Evolutionary conservation across 495 filamentous ascomycete genomes (phyloP), one percentile per base, ranked within the genome.

Genomic region (Astrothelium macrocarpum): DNA sequence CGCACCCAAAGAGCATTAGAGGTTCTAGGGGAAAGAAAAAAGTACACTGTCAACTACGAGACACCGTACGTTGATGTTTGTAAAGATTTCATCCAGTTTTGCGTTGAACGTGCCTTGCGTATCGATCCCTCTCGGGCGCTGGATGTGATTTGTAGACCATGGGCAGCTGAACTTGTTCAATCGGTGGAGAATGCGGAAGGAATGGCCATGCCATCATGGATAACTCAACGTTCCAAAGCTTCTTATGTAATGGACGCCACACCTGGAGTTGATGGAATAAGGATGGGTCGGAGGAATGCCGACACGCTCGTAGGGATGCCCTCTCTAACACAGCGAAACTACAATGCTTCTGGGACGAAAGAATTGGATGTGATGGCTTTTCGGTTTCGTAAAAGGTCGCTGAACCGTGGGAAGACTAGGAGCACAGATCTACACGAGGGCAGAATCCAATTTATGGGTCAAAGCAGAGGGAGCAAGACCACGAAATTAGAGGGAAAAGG

Each of bases 61-160:
- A 16, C 36, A 16, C 36, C 36, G 36, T 42, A 42, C 26, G 58
- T 59, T 18, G 58, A 61, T 31, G 36, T 65, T 18, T 67, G 32
- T 34, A 43, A 62, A 20, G 66, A 66, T 16, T 67, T 59, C 63
- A 25, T 20, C 20, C 53, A 66, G 23, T 65, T 67, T 56, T 59
- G 65, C 14, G 18, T 42, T 10, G 36, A 42, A 42, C 36, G 36
- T 10, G 36, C 36, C 18, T 42, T 42, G 36, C 36, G 18, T 28
- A 67, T 67, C 32, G 12, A 9, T 10, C 64, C 64, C 14, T 65
- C 63, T 14, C 31, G 62, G 31, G 61, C 66, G 11, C 45, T 67
- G 23, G 66, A 67, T 45, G 61, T 67, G 9, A 53, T 67, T 16
- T 67, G 66, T 43, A 58, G 61, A 18, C 65, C 65, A 16, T 67